Evolutionary conservation across 2,329 filamentous ascomycete genomes (phyloP).

Genomic region (Phyllosticta paracitricarpa): DNA sequence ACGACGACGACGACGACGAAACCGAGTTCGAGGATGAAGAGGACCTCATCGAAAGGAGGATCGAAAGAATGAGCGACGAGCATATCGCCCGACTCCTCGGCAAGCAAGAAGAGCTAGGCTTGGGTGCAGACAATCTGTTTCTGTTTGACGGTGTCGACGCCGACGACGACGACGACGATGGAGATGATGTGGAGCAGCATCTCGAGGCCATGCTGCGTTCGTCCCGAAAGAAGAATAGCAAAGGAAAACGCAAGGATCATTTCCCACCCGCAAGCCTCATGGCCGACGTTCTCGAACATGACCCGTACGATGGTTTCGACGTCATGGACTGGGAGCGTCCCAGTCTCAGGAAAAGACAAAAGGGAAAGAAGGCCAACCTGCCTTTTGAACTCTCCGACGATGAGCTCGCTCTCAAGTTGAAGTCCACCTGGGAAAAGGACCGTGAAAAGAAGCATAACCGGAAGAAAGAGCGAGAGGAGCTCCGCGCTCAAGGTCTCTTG

Average conservation of each 20-base stretch:
- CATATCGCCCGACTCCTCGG: conserved; percentile 50
- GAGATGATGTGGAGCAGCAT: neutral
- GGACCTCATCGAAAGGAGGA: conserved; percentile 30
- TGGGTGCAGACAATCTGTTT: conserved; percentile 49
- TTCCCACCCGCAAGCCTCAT: conserved; percentile 48
- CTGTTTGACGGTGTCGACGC: conserved; percentile 43
- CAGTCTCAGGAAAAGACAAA: conserved; percentile 55
- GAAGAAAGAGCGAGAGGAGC: conserved; percentile 38
- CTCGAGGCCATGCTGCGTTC: neutral
- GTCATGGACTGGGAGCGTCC: conserved; percentile 73
- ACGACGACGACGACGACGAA: conserved; percentile 30
- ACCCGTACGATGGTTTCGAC: conserved; percentile 62
- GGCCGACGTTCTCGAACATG: conserved; percentile 48
- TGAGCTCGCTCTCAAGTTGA: conserved; percentile 32
- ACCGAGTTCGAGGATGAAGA: conserved; percentile 32
- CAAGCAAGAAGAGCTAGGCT: conserved; percentile 54
- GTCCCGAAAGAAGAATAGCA: neutral
- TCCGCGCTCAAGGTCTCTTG: conserved; percentile 35
- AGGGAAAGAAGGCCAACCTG: conserved; percentile 48
- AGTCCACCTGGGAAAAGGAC: conserved; percentile 34
- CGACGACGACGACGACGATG: conserved; percentile 25
- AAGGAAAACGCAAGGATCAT: conserved; percentile 1
- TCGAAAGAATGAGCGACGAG: conserved; percentile 45
- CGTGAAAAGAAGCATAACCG: conserved; percentile 36
- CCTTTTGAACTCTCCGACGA: conserved; percentile 37